Evolutionary conservation across 1,284 basidiomycete species (phyloP), one percentile per base, ranked within the genome.

Genomic region (Meira nashicola): DNA sequence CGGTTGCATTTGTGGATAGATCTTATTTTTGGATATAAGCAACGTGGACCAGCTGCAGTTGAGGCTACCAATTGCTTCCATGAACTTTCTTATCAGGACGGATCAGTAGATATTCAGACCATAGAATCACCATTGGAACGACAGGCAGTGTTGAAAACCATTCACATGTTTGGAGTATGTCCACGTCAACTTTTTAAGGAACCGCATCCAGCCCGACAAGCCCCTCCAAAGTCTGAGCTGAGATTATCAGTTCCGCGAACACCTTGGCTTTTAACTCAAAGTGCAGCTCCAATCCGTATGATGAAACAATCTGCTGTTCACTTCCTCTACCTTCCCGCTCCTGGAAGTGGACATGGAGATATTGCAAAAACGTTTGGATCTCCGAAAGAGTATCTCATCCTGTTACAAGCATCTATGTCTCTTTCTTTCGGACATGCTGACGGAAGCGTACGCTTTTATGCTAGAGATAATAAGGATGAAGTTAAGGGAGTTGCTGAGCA

Each of bases 1-100:
- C 84, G 89, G 64, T 82, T 97, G 5, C 87, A 90, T 0, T 83
- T 84, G 5, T 96, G 93, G 93, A 95, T 97, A 68, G 92, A 97
- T 76, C 83, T 96, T 3, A 55, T 78, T 37, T 78, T 77, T 58
- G 77, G 77, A 6, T 70, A 63, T 39, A 65, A 68, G 17, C 66
- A 72, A 44, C 60, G 68, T 1, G 76, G 77, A 10, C 47, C 50
- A 40, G 76, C 66, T 43, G 76, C 77, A 7, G 62, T 76, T 0
- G 84, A 85, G 11, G 84, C 87, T 0, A 81, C 87, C 64, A 97
- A 96, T 70, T 89, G 89, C 14, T 96, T 92, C 81, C 93, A 96
- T 79, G 93, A 92, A 0, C 81, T 96, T 44, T 94, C 91, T 38
- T 97, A 97, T 74, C 91, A 94, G 68, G 91, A 65, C 48, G 46